phyloP scores from a whole-genome alignment of 202 grass and related monocot species.

The Musa balbisiana region DNA sequence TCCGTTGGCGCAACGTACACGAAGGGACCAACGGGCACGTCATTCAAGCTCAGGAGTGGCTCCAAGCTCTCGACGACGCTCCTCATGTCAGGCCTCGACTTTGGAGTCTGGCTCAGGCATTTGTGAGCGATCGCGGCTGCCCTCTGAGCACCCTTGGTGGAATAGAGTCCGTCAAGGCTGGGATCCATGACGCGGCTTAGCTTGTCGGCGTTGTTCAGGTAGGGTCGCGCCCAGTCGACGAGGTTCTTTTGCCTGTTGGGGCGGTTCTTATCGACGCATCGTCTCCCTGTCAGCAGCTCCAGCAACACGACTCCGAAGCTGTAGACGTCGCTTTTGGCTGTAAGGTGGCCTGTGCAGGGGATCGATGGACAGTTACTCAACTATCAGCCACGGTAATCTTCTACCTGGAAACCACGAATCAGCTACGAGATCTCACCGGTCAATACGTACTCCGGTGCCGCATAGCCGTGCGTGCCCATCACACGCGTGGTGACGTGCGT shows the following conservation, averaged over 20 bases:
- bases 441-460: slow-evolving; percentile 7
- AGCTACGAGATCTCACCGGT: not conserved
- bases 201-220: not conserved
- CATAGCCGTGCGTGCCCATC: slow-evolving; percentile 17
- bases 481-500: slow-evolving; percentile 7
- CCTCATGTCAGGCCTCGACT: slow-evolving; percentile 6
- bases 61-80: slow-evolving; percentile 6
- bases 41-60: slow-evolving; percentile 2
- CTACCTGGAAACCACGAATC: too few species aligned
- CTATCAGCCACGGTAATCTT: too few species aligned
- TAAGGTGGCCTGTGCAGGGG: not conserved
- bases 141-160: slow-evolving; percentile 3
- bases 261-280: not conserved
- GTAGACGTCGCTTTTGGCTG: slow-evolving; percentile 14
- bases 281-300: not conserved
- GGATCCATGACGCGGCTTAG: slow-evolving; percentile 11
- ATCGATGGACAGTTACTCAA: too few species aligned
- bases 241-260: not conserved
- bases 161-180: not conserved
- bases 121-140: not conserved
- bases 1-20: slow-evolving; percentile 1
- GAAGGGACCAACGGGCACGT: slow-evolving; percentile 3
- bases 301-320: slow-evolving; percentile 11
- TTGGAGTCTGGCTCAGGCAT: slow-evolving; percentile 1
- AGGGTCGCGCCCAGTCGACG: slow-evolving; percentile 11